Percentiles rank a stretch among this genome's conserved stretches.
Evolutionary conservation across 75 land plant species (phyloP).

Genomic region (Picea glauca): DNA sequence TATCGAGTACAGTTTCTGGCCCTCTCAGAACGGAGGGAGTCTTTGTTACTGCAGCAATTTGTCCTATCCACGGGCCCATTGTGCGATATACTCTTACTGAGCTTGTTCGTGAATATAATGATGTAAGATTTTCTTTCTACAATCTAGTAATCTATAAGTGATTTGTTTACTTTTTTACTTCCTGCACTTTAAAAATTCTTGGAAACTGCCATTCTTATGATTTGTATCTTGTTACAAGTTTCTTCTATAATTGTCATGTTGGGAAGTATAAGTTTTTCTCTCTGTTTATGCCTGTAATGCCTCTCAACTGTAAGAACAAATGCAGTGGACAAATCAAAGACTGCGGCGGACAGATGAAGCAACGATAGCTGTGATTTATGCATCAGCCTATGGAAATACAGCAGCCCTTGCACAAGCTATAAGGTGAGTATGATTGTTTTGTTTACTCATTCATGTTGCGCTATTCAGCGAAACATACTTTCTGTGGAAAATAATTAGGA

Average conservation of each 20-base stretch:
- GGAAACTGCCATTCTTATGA: background rate
- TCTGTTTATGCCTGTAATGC: background rate
- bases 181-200: background rate
- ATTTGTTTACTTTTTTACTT: background rate
- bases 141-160: background rate
- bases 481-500: background rate
- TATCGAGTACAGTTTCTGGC: conserved; percentile 18
- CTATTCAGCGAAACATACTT: background rate
- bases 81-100: conserved; percentile 51
- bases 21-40: conserved; percentile 5
- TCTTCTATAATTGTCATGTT: background rate
- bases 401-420: conserved; percentile 57
- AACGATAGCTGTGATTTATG: conserved; percentile 46
- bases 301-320: conserved; percentile 11
- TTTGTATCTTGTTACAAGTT: background rate
- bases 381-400: conserved; percentile 57
- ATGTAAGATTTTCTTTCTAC: conserved; percentile 22
- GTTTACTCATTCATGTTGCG: background rate
- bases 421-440: conserved; percentile 21
- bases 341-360: conserved; percentile 35
- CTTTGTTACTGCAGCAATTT: conserved; percentile 40
- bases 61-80: conserved; percentile 49
- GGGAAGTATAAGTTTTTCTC: background rate
- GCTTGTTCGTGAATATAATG: conserved; percentile 45
- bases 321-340: conserved; percentile 44